Evolutionary conservation across 1,284 basidiomycete genomes (phyloP).

Genomic region (Ganoderma meredithae): DNA sequence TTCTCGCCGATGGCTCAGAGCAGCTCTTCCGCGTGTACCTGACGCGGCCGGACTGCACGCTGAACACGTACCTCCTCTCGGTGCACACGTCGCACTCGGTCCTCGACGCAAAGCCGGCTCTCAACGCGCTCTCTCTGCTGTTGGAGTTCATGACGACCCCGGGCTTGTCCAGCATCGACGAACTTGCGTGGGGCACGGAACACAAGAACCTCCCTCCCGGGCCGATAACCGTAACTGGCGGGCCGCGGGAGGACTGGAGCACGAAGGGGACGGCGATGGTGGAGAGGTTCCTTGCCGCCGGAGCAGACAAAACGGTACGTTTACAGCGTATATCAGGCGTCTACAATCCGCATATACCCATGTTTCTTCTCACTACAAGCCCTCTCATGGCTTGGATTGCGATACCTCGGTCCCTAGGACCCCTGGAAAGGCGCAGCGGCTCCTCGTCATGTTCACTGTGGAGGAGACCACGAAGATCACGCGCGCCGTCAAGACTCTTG

Average conservation of each 20-base stretch:
- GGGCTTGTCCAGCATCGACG: background rate
- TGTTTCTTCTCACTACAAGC: background rate
- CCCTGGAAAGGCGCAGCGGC: background rate
- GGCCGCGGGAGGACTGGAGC: conserved; percentile 16
- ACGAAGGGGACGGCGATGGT: conserved; percentile 10
- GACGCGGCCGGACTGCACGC: background rate
- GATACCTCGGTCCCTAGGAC: background rate
- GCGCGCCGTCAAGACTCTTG: background rate
- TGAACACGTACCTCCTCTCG: background rate
- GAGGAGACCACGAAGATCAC: background rate
- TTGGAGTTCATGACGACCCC: background rate
- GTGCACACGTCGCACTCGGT: conserved; percentile 2
- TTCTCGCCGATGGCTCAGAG: background rate
- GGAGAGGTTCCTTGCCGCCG: background rate
- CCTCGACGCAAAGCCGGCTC: background rate
- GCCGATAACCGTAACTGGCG: conserved; percentile 22
- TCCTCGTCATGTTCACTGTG: background rate
- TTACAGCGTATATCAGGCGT: too few relatives aligned
- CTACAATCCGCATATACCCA: background rate
- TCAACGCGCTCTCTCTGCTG: background rate
- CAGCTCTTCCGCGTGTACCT: conserved; percentile 1
- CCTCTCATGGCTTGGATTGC: conserved; percentile 2
- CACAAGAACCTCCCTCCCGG: conserved; percentile 24
- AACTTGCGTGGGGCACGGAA: conserved; percentile 23
- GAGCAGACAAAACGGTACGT: background rate